Evolutionary conservation across 23 red algal species (phyloP), one percentile per base, ranked within the genome.

Genomic region (Gracilaria gracilis): DNA sequence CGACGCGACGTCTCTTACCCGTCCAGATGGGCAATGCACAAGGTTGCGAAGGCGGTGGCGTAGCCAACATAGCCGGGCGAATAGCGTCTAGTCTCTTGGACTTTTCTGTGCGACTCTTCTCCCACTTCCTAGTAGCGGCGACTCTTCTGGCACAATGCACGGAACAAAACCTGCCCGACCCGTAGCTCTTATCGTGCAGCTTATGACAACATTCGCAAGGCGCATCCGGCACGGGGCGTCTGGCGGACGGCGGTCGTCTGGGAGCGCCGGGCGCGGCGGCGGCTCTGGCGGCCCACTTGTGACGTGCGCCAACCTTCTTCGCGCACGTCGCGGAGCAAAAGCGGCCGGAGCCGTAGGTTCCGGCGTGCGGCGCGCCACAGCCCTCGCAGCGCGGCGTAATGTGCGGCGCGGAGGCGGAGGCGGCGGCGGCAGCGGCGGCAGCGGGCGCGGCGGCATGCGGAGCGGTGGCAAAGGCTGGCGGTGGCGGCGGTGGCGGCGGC

Each of bases 81-180:
- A 92, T 92, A 32, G 89, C 79, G 3, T 92, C 89, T n/a, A 92
- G 66, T 12, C 79, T 67, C 34, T 77, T 84, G 49, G 25, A 53
- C 80, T 83, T 84, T 11, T 83, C 89, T 19, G 5, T 14, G 31
- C 92, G 92, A 25, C 61, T 67, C 34, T 94, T 94, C 47, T 86
- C 31, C 92, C 92, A 94, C 65, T 94, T 94, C 33, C 84, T 74
- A 34, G 75, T 53, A 27, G 92, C 92, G 39, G 92, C 92, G 16
- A 94, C 83, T 19, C 92, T 50, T 6, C 92, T 83, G 1, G 92
- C 92, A n/a, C 92, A 94, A 31, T 80, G 92, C 9, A 86, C 81
- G 11, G 92, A 94, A 46, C 92, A 94, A 69, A 94, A 94, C 33
- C 92, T 82, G 27, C 92, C 92, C 23, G 92, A 94, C 31, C 92